Evolutionary conservation across 1,139 yeast species (phyloP).

Genomic region (Debaryomyces fabryi): DNA sequence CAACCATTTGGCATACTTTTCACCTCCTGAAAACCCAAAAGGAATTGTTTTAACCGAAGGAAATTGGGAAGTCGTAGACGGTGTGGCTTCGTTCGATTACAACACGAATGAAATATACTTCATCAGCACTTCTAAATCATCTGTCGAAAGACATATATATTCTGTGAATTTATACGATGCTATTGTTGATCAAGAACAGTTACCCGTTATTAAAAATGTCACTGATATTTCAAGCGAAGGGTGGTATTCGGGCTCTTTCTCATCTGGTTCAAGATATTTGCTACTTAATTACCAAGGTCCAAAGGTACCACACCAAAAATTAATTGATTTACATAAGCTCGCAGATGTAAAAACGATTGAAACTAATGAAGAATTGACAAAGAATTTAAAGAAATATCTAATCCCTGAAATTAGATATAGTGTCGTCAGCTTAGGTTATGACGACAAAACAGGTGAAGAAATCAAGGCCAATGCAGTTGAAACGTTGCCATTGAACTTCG

Average conservation of each 20-base stretch:
- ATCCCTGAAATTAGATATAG: slow-evolving; percentile 52
- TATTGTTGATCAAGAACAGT: slow-evolving; percentile 18
- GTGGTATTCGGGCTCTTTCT: slow-evolving; percentile 68
- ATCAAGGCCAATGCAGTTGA: slow-evolving; percentile 59
- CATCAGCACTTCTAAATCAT: slow-evolving; percentile 51
- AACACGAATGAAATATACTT: slow-evolving; percentile 47
- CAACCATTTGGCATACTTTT: slow-evolving; percentile 59
- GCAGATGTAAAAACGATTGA: slow-evolving; percentile 46
- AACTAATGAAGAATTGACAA: slow-evolving; percentile 46
- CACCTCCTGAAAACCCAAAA: slow-evolving; percentile 50
- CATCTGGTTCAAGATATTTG: slow-evolving; percentile 65
- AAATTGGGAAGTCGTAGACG: slow-evolving; percentile 56
- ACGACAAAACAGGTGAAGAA: slow-evolving; percentile 38
- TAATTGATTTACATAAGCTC: slow-evolving; percentile 53
- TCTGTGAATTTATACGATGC: slow-evolving; percentile 45
- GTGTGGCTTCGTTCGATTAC: slow-evolving; percentile 50
- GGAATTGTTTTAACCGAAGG: slow-evolving; percentile 52
- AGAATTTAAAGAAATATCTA: slow-evolving; percentile 43
- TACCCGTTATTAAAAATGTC: slow-evolving; percentile 46
- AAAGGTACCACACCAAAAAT: slow-evolving; percentile 62
- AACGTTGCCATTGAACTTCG: slow-evolving; percentile 64
- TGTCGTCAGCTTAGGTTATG: slow-evolving; percentile 51
- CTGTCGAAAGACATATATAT: slow-evolving; percentile 57
- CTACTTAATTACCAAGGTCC: slow-evolving; percentile 69
- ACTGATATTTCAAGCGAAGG: slow-evolving; percentile 63